These are phyloP conservation scores for Coemansia aciculifera DNA, from an alignment of 192 early-diverging fungal species.

Conservation along the genomic window DNA sequence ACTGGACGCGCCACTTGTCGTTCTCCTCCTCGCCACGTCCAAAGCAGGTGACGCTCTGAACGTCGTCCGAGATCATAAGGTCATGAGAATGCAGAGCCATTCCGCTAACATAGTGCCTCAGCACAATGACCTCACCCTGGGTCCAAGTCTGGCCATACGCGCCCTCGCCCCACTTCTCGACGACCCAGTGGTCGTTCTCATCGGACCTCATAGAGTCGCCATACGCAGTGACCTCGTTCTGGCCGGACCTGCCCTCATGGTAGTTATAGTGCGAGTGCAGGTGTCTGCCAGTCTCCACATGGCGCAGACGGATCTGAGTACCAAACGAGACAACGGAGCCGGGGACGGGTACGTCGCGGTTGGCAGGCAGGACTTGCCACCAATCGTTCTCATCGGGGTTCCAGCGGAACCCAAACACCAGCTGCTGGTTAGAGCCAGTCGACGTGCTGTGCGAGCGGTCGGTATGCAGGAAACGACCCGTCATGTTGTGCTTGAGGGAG, in stretches of 20 bases:
- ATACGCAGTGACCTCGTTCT: conserved; percentile 61
- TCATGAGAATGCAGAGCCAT: conserved; percentile 56
- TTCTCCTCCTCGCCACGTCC: conserved; percentile 58
- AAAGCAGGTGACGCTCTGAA: conserved; percentile 57
- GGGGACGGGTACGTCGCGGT: conserved; percentile 34
- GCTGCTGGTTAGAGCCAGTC: conserved; percentile 59
- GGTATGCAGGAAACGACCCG: conserved; percentile 57
- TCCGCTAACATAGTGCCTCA: conserved; percentile 57
- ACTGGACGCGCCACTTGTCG: conserved; percentile 56
- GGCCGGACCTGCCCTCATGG: conserved; percentile 49
- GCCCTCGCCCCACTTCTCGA: conserved; percentile 56
- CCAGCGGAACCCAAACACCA: conserved; percentile 58
- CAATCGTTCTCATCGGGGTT: conserved; percentile 39
- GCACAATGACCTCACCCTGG: conserved; percentile 44
- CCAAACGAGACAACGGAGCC: conserved; percentile 53
- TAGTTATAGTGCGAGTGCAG: conserved; percentile 60
- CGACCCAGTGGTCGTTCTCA: conserved; percentile 61
- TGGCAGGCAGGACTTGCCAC: conserved; percentile 61
- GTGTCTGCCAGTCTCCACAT: conserved; percentile 54
- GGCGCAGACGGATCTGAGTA: conserved; percentile 57
- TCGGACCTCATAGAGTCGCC: conserved; percentile 56
- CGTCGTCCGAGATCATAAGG: conserved; percentile 36
- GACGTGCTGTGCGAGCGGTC: conserved; percentile 46
- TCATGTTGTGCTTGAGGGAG: conserved; percentile 60
- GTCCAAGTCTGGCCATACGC: conserved; percentile 55